Base-by-base conservation (phyloP, 441 rosid genomes). In the Gossypium davidsonii region DNA sequence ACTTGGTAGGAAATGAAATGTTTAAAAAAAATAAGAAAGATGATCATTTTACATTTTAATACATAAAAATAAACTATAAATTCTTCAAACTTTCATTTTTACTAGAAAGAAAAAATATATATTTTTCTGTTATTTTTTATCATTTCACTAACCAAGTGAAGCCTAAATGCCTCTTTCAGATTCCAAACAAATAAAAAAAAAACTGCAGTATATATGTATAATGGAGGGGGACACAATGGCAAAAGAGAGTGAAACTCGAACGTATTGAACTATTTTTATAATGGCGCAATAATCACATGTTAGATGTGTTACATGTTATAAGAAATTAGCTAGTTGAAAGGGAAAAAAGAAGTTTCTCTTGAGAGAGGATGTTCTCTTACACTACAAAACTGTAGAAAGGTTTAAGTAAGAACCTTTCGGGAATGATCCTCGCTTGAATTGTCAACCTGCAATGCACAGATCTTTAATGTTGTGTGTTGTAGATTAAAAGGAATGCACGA, bases 331-430 rank as follows among this genome's bases (percentile, higher is more conserved):
- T 58, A 64, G 57, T 46, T 14, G 59, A 7, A 48, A 48, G 6
- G 44, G 23, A 55, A 55, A 55, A 46, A 65, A 20, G 14, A 58
- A 67, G 68, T 74, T 65, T 74, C 76, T 42, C 53, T 44, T 28
- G 44, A 21, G 17, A 46, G 37, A 71, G 34, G 66, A 21, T 18
- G 66, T 73, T 56, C 74, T 79, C 76, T 75, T 71, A 74, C 62
- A 23, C 86, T 83, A 82, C 87, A 83, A 87, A 87, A 83, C 77
- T 82, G 75, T 71, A 74, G 63, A 26, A 79, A 73, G 71, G 34
- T 14, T 55, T 72, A 18, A 72, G 26, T 23, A 72, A 57, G 72
- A 60, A 69, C 71, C 82, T 26, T 64, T 25, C 73, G 31, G 21
- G 18, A 53, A 55, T n/a, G 34, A 77, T 53, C 58, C 31, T 52